A percentile compares a stretch with the other conserved stretches of the same genome.
Conservation (phyloP, 345 rosid genomes). For the Iberis pinnata region DNA sequence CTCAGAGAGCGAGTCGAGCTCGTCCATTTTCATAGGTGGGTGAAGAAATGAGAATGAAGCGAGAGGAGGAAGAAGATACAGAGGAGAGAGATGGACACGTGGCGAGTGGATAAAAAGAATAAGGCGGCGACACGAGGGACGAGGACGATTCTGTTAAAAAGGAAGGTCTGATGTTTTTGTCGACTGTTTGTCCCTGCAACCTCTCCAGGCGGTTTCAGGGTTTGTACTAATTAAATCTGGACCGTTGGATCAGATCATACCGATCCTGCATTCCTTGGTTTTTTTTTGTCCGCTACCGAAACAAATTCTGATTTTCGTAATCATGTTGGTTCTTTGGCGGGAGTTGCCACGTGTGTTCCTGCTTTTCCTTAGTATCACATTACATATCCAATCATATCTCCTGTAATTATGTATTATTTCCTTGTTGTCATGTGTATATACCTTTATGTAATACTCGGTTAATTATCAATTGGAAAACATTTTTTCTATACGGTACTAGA, state of each 20-base stretch:
- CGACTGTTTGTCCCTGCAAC: conserved; percentile 20
- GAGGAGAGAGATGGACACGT: conserved; percentile 22
- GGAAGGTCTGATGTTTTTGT: conserved; percentile 18
- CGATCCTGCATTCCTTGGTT: conserved; percentile 4
- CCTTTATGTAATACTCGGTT: too few species aligned
- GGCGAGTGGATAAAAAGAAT: conserved; percentile 16
- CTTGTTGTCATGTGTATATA: too few species aligned
- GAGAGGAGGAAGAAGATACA: not conserved
- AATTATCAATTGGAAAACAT: too few species aligned
- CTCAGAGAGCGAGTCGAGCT: conserved; percentile 21
- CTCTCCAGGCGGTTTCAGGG: conserved; percentile 24
- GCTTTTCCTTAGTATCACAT: too few species aligned
- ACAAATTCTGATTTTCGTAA: conserved; percentile 20
- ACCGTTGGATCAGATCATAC: conserved; percentile 19
- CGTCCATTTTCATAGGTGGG: conserved; percentile 20
- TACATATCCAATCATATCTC: too few species aligned
- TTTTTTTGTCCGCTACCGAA: conserved; percentile 18
- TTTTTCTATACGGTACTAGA: too few species aligned
- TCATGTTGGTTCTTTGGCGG: too few species aligned
- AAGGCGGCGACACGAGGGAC: conserved; percentile 35
- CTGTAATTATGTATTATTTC: too few species aligned
- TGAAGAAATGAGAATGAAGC: not conserved
- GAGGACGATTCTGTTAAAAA: conserved; percentile 30
- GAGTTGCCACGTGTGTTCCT: too few species aligned
- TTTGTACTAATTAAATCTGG: conserved; percentile 2